Percentiles rank a stretch among this genome's conserved stretches.
These are phyloP conservation scores for Whalleya microplaca DNA, from an alignment of 2,329 filamentous ascomycete species.

Conservation along the genomic window DNA sequence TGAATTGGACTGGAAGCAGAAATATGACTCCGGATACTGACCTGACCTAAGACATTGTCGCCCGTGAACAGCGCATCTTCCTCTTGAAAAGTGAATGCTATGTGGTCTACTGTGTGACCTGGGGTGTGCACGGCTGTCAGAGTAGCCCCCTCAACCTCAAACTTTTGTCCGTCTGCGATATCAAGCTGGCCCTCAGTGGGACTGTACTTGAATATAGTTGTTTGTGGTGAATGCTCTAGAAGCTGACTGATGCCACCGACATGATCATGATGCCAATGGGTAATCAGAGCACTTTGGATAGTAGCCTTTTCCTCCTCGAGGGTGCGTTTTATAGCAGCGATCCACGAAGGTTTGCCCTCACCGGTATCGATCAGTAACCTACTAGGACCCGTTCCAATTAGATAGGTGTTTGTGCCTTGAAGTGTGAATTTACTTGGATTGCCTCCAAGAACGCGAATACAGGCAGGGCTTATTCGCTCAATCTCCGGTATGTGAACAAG, in stretches of 20 bases:
- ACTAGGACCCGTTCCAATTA: constrained; percentile 73
- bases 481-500: constrained; percentile 71
- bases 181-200: constrained; percentile 56
- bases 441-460: constrained; percentile 83
- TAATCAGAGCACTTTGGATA: constrained; percentile 74
- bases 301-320: constrained; percentile 70
- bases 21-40: constrained; percentile 50
- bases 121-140: constrained; percentile 48
- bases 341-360: constrained; percentile 78
- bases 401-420: constrained; percentile 91
- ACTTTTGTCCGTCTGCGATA: constrained; percentile 59
- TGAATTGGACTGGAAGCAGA: not conserved
- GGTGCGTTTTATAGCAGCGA: constrained; percentile 63
- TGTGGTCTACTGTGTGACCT: constrained; percentile 82
- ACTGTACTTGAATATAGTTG: constrained; percentile 68
- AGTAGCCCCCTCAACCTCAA: constrained; percentile 51
- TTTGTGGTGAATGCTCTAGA: constrained; percentile 63
- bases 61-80: constrained; percentile 85
- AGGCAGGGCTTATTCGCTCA: constrained; percentile 74
- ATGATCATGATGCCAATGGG: constrained; percentile 94
- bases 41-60: constrained; percentile 86
- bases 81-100: constrained; percentile 76
- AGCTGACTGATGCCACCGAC: constrained; percentile 75
- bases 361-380: constrained; percentile 90
- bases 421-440: constrained; percentile 84